These are phyloP conservation scores for Massarina eburnea DNA, from an alignment of 2,329 filamentous ascomycete species.

Conservation along the genomic window DNA sequence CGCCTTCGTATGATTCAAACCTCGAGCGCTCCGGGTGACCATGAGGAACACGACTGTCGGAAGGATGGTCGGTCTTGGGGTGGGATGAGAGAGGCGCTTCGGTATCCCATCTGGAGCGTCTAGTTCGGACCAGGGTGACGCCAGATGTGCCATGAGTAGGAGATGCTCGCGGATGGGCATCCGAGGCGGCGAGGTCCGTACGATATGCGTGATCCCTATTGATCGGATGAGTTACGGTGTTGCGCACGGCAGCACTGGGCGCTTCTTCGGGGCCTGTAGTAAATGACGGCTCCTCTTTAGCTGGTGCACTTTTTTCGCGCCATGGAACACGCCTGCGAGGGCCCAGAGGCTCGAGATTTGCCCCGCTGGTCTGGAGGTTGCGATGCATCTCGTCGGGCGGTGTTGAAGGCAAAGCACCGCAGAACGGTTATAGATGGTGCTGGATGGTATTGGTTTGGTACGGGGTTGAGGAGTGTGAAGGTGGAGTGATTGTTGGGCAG, in stretches of 20 bases:
- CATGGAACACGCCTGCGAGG: background rate
- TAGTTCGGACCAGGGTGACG: background rate
- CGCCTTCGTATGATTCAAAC: background rate
- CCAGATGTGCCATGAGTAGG: background rate
- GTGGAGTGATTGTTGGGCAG: background rate
- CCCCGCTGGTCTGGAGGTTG: constrained; percentile 3
- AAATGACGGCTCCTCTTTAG: too few species aligned
- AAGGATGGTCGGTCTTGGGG: background rate
- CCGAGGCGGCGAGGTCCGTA: too few species aligned
- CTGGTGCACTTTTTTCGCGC: background rate
- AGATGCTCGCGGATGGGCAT: too few species aligned
- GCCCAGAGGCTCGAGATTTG: constrained; percentile 7
- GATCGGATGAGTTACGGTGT: too few species aligned
- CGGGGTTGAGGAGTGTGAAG: background rate
- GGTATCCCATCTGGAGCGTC: background rate
- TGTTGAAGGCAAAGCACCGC: background rate
- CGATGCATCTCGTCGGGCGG: background rate
- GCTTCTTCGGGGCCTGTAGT: too few species aligned
- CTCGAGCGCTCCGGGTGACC: background rate
- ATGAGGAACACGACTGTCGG: background rate
- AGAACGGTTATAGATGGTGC: background rate
- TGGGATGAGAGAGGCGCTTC: background rate
- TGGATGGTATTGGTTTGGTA: background rate
- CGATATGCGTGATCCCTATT: too few species aligned
- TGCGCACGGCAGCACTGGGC: too few species aligned